These are phyloP conservation scores for Saraca asoca DNA, from an alignment of 331 rosid species.

Conservation along the genomic window DNA sequence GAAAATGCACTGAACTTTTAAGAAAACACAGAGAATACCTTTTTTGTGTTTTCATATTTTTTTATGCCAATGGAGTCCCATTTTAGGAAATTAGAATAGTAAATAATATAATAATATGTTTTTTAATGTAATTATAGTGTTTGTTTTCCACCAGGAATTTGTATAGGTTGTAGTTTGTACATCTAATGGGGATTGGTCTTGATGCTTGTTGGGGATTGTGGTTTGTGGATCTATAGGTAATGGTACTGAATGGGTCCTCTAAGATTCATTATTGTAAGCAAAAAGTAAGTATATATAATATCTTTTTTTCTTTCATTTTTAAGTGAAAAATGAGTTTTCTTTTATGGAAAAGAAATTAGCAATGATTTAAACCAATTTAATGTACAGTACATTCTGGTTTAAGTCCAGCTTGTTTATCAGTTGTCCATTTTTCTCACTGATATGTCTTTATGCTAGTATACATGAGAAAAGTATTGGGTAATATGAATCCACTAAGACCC, in stretches of 20 bases:
- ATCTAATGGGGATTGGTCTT: background rate
- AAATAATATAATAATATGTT: background rate
- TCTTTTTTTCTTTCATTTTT: background rate
- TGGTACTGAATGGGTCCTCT: constrained; percentile 8
- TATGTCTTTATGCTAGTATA: too few species aligned
- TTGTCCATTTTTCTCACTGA: background rate
- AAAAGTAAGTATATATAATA: background rate
- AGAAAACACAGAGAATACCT: background rate
- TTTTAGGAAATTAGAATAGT: background rate
- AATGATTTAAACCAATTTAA: background rate
- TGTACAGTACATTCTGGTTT: background rate
- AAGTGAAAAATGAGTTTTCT: background rate
- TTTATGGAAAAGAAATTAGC: background rate
- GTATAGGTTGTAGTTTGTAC: background rate
- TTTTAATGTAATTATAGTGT: background rate
- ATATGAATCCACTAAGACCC: background rate
- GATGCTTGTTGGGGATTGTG: constrained; percentile 2
- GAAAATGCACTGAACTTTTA: background rate
- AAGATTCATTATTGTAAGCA: background rate
- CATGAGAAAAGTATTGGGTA: background rate
- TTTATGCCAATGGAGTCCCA: background rate
- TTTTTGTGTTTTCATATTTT: constrained; percentile 7
- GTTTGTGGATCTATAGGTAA: background rate
- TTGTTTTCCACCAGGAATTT: constrained; percentile 9
- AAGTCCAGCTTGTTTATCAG: background rate